Conservation (phyloP, 257 asterid species). For the Jaltomata sinuosa region DNA sequence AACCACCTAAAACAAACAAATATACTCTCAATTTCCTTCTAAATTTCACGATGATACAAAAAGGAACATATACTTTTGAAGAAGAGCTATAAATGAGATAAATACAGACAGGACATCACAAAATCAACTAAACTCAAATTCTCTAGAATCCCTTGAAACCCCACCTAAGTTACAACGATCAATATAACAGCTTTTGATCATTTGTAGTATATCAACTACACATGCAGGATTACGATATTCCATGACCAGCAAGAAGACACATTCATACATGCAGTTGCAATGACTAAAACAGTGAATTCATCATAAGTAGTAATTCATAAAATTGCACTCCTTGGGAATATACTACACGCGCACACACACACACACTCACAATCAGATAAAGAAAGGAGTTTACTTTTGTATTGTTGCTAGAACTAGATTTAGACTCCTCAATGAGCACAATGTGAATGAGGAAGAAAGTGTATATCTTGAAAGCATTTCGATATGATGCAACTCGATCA, state of each 20-base stretch:
- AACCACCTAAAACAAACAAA: conserved; percentile 39
- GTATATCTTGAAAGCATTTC: conserved; percentile 87
- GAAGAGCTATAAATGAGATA: background rate
- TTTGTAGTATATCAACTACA: background rate
- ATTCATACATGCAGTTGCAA: background rate
- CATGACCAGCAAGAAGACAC: background rate
- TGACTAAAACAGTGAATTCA: background rate
- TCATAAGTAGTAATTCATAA: background rate
- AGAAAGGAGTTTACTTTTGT: conserved; percentile 38
- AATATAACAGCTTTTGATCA: background rate
- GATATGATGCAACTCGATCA: conserved; percentile 64
- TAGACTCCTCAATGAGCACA: conserved; percentile 59
- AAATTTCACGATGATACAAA: background rate
- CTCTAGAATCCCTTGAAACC: background rate
- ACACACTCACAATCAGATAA: background rate
- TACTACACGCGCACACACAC: background rate
- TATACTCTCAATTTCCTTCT: background rate
- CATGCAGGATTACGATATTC: background rate
- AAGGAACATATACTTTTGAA: background rate
- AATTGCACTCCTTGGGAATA: background rate
- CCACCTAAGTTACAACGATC: background rate
- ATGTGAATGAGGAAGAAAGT: conserved; percentile 77
- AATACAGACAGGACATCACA: background rate
- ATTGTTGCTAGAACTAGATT: conserved; percentile 24
- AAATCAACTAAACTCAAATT: background rate